Evolutionary conservation across 192 early-diverging fungal species (phyloP), one percentile per base, ranked within the genome.

Genomic region (Entomortierella beljakovae): DNA sequence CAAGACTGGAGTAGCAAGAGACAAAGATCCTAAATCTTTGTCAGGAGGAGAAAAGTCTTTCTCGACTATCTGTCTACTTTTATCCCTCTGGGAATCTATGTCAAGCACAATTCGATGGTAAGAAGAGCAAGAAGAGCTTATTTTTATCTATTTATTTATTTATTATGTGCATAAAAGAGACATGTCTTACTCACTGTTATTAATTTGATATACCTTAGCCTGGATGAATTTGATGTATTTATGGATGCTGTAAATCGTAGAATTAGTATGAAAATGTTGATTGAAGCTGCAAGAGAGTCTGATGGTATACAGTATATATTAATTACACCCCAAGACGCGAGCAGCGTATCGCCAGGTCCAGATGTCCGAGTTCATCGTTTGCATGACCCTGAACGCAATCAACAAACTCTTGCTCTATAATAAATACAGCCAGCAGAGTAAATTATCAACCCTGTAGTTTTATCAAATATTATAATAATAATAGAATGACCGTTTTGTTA

Each of bases 201-300:
- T 9, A 9, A 22, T 26, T 16, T 15, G 11, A 9, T 5, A 40
- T 48, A 23, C n/a, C n/a, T 28, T 74, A 88, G 88, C 25, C 82
- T 99, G 71, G 98, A 99, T 74, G 98, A 99, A 87, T 99, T 97
- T 88, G 98, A 99, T 79, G 97, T 99, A 25, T 99, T 96, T 70
- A 97, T 97, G 96, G 98, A 99, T 80, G 94, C 95, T 4, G 96
- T 97, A n/a, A 99, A 99, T 80, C 89, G 98, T 6, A 75, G 84
- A 31, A 90, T 92, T 61, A 92, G 88, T 37, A 98, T 98, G 94
- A 71, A 86, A 42, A 90, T 96, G 90, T 90, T 99, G 86, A 90
- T 98, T 64, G 90, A 89, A 52, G 86, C 92, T 18, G 97, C 97
- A 10, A 85, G 90, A 50, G 85, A 87, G 7, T 85, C 85, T 26